These are phyloP conservation scores for Oryza glumipatula DNA, from an alignment of 176 grass and related monocot genomes.

Conservation along the genomic window DNA sequence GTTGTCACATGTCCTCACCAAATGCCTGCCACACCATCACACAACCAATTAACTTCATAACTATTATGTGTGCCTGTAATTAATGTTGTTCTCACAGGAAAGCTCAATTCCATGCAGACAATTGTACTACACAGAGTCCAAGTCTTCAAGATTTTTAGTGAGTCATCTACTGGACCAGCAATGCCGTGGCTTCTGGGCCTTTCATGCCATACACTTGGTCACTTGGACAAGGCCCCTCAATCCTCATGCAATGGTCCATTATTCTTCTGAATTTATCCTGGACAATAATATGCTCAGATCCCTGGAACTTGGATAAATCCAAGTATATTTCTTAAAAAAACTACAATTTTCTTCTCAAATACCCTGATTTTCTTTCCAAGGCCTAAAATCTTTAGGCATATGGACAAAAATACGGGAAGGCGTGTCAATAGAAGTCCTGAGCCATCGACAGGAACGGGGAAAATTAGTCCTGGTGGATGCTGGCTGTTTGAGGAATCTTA, in stretches of 20 bases:
- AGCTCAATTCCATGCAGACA: background rate
- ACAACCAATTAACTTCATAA: background rate
- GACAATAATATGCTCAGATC: background rate
- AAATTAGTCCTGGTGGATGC: background rate
- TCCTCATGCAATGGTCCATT: background rate
- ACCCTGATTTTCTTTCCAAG: background rate
- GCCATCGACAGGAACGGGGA: background rate
- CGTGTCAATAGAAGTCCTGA: background rate
- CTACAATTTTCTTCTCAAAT: background rate
- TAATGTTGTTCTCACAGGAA: background rate
- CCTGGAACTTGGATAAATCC: background rate
- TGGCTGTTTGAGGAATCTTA: background rate
- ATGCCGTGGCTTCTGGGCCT: slow-evolving; percentile 1
- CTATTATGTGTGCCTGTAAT: background rate
- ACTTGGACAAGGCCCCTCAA: background rate
- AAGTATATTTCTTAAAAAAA: background rate
- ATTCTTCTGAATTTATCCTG: background rate
- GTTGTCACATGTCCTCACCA: background rate
- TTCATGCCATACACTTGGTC: slow-evolving; percentile 2
- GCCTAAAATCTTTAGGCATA: background rate
- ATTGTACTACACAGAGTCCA: background rate
- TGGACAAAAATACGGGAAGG: background rate
- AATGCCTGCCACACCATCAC: background rate
- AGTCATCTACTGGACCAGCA: background rate
- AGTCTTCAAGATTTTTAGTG: background rate